phyloP scores from a whole-genome alignment of 2,329 filamentous ascomycete species.

The Colletotrichum nymphaeae region DNA sequence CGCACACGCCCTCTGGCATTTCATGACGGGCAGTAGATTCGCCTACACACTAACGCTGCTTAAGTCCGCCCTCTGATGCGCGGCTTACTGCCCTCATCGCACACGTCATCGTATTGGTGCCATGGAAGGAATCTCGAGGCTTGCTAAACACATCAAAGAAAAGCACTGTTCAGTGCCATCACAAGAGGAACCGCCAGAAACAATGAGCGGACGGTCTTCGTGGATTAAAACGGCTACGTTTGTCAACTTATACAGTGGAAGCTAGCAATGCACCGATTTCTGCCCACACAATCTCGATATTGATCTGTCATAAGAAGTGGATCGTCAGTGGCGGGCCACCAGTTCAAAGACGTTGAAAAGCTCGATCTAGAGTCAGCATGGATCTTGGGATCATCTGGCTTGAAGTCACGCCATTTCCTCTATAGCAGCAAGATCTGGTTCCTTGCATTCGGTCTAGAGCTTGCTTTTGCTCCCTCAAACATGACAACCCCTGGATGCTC shows the following conservation, averaged over 20 bases:
- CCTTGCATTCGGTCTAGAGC: background rate
- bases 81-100: background rate
- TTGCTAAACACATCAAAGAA: background rate
- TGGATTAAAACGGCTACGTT: background rate
- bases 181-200: background rate
- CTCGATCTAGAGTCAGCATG: background rate
- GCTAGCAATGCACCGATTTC: background rate
- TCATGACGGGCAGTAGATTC: background rate
- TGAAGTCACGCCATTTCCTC: slow-evolving; percentile 1
- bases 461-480: slow-evolving; percentile 8
- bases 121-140: background rate
- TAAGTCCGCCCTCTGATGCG: background rate
- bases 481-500: background rate
- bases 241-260: background rate
- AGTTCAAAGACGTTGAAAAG: background rate
- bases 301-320: slow-evolving; percentile 2
- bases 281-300: background rate
- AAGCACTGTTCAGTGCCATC: background rate
- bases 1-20: background rate
- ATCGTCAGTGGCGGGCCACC: background rate
- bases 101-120: background rate
- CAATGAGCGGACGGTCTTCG: background rate
- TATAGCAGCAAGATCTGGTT: slow-evolving; percentile 16
- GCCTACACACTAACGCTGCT: background rate
- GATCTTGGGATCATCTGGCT: background rate